These are phyloP conservation scores for Cylindricascospora bacillispora DNA, from an alignment of 1,139 yeast species.

Conservation along the genomic window DNA sequence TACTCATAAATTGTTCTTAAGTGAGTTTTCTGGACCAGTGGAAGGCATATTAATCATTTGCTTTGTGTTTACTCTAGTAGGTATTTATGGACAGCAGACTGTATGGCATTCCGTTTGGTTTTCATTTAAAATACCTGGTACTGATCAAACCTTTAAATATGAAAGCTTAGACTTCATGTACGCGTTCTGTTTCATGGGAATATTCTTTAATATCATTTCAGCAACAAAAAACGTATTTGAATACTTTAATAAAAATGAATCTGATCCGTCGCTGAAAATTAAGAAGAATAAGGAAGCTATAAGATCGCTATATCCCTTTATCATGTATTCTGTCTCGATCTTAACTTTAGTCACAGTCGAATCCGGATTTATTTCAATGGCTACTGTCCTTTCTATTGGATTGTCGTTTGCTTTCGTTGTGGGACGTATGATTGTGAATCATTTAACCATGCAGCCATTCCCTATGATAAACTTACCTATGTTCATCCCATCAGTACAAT, in stretches of 20 bases:
- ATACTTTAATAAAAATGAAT: slow-evolving; percentile 32
- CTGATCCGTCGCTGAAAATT: slow-evolving; percentile 9
- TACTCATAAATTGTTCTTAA: slow-evolving; percentile 70
- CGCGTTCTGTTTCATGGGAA: slow-evolving; percentile 29
- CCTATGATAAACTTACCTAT: slow-evolving; percentile 64
- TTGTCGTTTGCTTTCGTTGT: slow-evolving; percentile 70
- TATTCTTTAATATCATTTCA: slow-evolving; percentile 57
- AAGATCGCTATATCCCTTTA: slow-evolving; percentile 59
- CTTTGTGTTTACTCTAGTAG: slow-evolving; percentile 45
- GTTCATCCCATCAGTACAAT: slow-evolving; percentile 51
- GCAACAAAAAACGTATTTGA: slow-evolving; percentile 61
- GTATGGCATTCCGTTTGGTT: slow-evolving; percentile 33
- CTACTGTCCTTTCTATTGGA: slow-evolving; percentile 59
- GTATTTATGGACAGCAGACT: slow-evolving; percentile 52
- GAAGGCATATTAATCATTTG: slow-evolving; percentile 74
- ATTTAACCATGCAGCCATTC: slow-evolving; percentile 66
- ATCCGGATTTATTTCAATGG: slow-evolving; percentile 41
- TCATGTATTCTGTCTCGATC: slow-evolving; percentile 46
- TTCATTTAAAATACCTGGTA: slow-evolving; percentile 8
- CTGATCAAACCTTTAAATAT: slow-evolving; percentile 6
- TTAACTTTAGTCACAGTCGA: slow-evolving; percentile 34
- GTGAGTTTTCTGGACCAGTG: slow-evolving; percentile 85
- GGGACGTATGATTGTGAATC: slow-evolving; percentile 82
- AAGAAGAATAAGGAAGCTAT: slow-evolving; percentile 32
- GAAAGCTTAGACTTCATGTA: slow-evolving; percentile 20